phyloP scores from a whole-genome alignment of 257 asterid species.

The Henckelia pumila region DNA sequence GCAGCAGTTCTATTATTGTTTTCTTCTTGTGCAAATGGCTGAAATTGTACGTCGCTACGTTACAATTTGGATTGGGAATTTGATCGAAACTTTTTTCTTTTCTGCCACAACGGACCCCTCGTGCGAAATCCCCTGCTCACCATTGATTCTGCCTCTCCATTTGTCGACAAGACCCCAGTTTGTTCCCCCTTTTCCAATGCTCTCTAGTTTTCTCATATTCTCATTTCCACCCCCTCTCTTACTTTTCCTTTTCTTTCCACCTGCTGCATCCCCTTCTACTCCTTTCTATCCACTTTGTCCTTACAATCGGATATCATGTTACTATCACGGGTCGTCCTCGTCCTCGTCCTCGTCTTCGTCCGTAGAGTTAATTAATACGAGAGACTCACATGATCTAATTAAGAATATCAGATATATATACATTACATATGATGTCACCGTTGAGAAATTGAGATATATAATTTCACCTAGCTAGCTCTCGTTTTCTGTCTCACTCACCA shows the following conservation, averaged over 20 bases:
- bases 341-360: too few relatives aligned
- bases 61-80: slow-evolving; percentile 5
- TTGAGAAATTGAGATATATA: too few relatives aligned
- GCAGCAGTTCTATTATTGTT: not conserved
- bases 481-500: not conserved
- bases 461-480: not conserved
- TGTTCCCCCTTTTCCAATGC: slow-evolving; percentile 29
- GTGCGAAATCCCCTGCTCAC: slow-evolving; percentile 21
- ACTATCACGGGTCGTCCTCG: too few relatives aligned
- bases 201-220: not conserved
- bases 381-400: too few relatives aligned
- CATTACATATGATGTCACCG: too few relatives aligned
- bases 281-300: not conserved
- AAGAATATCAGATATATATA: too few relatives aligned
- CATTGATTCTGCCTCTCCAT: slow-evolving; percentile 31
- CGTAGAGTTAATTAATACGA: too few relatives aligned
- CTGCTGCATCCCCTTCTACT: not conserved
- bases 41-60: not conserved
- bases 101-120: slow-evolving; percentile 6
- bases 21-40: slow-evolving; percentile 3
- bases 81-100: not conserved
- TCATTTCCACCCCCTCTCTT: not conserved
- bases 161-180: slow-evolving; percentile 27
- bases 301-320: not conserved
- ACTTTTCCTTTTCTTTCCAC: not conserved